These are phyloP conservation scores for Candida hungchunana DNA, from an alignment of 805 yeast species.

Conservation along the genomic window DNA sequence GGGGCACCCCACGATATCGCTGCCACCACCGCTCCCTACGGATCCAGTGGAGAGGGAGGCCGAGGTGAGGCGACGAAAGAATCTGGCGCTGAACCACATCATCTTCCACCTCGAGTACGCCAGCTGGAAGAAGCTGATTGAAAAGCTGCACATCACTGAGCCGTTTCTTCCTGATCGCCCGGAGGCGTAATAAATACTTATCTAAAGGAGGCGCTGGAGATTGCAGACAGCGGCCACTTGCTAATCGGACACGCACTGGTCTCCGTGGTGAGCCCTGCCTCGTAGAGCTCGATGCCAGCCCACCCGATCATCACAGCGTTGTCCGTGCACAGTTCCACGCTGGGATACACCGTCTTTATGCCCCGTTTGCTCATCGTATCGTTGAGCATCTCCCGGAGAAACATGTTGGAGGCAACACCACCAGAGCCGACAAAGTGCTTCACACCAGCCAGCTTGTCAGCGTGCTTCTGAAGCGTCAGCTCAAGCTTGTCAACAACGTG, in stretches of 20 bases:
- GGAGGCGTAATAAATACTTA: background rate
- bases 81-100: constrained; percentile 48
- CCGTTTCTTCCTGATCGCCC: constrained; percentile 41
- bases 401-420: constrained; percentile 82
- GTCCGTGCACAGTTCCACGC: constrained; percentile 75
- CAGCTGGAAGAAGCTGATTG: constrained; percentile 59
- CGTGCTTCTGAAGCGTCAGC: constrained; percentile 40
- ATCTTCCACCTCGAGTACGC: constrained; percentile 66
- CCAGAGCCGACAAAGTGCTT: constrained; percentile 78
- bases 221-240: constrained; percentile 75
- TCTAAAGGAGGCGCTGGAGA: constrained; percentile 25
- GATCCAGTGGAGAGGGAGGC: constrained; percentile 23
- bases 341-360: constrained; percentile 59
- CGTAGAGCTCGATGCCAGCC: constrained; percentile 89
- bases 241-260: constrained; percentile 59
- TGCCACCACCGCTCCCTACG: constrained; percentile 29
- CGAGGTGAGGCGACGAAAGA: constrained; percentile 25
- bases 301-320: constrained; percentile 97
- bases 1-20: constrained; percentile 38
- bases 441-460: constrained; percentile 39
- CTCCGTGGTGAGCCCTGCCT: constrained; percentile 42
- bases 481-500: constrained; percentile 68
- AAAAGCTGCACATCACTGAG: constrained; percentile 49
- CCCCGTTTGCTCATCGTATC: constrained; percentile 31
- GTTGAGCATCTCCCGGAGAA: constrained; percentile 46